Percentiles rank a stretch among this genome's conserved stretches.
Evolutionary conservation across 257 asterid species (phyloP).

Genomic region (Petunia axillaris): DNA sequence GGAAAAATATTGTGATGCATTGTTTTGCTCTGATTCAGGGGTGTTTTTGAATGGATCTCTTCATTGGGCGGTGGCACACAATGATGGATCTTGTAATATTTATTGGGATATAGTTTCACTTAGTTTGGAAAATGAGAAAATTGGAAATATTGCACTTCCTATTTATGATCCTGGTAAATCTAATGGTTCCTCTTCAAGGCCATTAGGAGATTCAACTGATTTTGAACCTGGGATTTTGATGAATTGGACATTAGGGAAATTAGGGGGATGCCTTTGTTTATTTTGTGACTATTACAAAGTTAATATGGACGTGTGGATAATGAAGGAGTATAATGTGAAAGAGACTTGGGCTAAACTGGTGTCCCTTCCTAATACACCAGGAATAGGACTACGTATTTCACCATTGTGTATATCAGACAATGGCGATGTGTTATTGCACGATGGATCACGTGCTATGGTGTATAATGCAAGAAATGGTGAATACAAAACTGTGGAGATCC

Average conservation of each 20-base stretch:
- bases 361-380: constrained; percentile 36
- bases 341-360: constrained; percentile 51
- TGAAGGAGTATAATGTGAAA: constrained; percentile 51
- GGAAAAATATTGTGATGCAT: constrained; percentile 32
- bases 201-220: constrained; percentile 37
- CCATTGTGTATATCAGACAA: constrained; percentile 41
- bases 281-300: constrained; percentile 27
- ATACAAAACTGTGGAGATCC: constrained; percentile 30
- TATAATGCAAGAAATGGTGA: constrained; percentile 38
- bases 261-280: constrained; percentile 43
- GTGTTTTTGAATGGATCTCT: constrained; percentile 37
- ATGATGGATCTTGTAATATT: not conserved
- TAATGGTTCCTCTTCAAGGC: constrained; percentile 19
- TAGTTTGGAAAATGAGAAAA: too few species aligned
- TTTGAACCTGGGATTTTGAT: constrained; percentile 32
- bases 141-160: constrained; percentile 31
- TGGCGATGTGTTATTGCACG: constrained; percentile 44
- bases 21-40: constrained; percentile 29
- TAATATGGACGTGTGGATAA: constrained; percentile 48
- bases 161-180: constrained; percentile 46
- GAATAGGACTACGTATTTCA: constrained; percentile 7
- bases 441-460: constrained; percentile 32
- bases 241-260: constrained; percentile 35
- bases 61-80: constrained; percentile 39
- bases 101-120: constrained; percentile 29